Evolutionary conservation across 805 yeast species (phyloP).

Genomic region (Lachancea kluyveri): DNA sequence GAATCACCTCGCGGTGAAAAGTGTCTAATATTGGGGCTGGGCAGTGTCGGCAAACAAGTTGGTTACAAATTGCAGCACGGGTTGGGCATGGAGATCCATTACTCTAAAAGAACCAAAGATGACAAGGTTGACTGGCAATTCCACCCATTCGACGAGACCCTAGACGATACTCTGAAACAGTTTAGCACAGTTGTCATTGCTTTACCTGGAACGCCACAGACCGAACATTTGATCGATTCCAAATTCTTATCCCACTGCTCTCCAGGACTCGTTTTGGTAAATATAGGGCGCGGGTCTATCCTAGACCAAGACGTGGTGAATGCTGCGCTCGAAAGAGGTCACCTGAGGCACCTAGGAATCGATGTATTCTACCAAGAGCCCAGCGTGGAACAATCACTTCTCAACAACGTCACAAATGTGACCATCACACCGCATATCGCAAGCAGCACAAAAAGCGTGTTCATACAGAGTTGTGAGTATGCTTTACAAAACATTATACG

Average conservation of each 20-base stretch:
- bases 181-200: conserved; percentile 51
- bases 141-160: conserved; percentile 30
- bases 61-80: conserved; percentile 41
- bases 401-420: conserved; percentile 7
- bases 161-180: conserved; percentile 31
- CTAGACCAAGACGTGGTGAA: conserved; percentile 46
- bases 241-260: conserved; percentile 32
- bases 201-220: conserved; percentile 50
- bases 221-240: conserved; percentile 42
- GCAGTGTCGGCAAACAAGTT: conserved; percentile 51
- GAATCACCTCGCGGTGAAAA: conserved; percentile 44
- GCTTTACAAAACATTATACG: conserved; percentile 17
- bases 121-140: conserved; percentile 28
- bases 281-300: conserved; percentile 55
- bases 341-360: conserved; percentile 48
- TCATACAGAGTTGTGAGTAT: conserved; percentile 36
- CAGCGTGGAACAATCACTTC: conserved; percentile 22
- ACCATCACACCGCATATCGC: conserved; percentile 59
- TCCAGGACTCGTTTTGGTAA: conserved; percentile 35
- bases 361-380: conserved; percentile 62
- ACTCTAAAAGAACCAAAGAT: conserved; percentile 41
- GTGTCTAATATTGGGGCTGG: conserved; percentile 55
- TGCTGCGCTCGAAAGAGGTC: conserved; percentile 38
- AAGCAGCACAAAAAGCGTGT: conserved; percentile 45
- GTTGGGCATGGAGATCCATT: conserved; percentile 54